These are phyloP conservation scores for Populus pruinosa DNA, from an alignment of 345 rosid species.

Conservation along the genomic window DNA sequence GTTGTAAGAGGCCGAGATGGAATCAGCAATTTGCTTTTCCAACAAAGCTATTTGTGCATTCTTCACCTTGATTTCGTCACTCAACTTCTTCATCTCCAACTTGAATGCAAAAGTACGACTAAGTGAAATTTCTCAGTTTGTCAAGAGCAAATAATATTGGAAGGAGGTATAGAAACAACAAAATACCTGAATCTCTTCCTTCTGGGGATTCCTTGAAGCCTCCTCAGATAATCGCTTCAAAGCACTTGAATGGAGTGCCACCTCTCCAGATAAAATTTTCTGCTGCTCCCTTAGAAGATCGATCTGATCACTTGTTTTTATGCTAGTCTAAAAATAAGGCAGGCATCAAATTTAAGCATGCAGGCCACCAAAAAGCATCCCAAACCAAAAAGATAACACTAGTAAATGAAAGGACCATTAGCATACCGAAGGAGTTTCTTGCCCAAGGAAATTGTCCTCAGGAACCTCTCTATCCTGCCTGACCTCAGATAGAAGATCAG, in stretches of 20 bases:
- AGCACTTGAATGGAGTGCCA: constrained; percentile 79
- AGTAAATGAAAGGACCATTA: constrained; percentile 2
- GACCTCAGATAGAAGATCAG: constrained; percentile 58
- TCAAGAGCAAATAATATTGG: constrained; percentile 12
- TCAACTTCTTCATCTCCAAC: constrained; percentile 69
- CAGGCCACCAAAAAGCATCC: background rate
- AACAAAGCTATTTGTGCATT: constrained; percentile 69
- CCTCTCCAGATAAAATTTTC: constrained; percentile 84
- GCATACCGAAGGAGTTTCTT: constrained; percentile 73
- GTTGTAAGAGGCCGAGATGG: constrained; percentile 49
- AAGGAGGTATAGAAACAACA: constrained; percentile 7
- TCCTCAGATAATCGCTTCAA: constrained; percentile 78
- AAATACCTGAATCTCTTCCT: constrained; percentile 61
- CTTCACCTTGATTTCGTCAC: constrained; percentile 69
- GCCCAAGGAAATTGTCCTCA: constrained; percentile 66
- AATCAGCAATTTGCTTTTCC: constrained; percentile 76
- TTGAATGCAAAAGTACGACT: constrained; percentile 30
- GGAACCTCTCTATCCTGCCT: constrained; percentile 62
- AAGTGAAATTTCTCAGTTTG: constrained; percentile 21
- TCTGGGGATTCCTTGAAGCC: constrained; percentile 64
- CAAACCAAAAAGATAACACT: background rate
- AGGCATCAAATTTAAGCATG: background rate
- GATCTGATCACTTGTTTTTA: constrained; percentile 71
- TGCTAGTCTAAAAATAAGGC: constrained; percentile 56
- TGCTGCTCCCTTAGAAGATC: constrained; percentile 92